Conservation (phyloP, 2,329 filamentous ascomycete species). For the Penicillium rolfsii region DNA sequence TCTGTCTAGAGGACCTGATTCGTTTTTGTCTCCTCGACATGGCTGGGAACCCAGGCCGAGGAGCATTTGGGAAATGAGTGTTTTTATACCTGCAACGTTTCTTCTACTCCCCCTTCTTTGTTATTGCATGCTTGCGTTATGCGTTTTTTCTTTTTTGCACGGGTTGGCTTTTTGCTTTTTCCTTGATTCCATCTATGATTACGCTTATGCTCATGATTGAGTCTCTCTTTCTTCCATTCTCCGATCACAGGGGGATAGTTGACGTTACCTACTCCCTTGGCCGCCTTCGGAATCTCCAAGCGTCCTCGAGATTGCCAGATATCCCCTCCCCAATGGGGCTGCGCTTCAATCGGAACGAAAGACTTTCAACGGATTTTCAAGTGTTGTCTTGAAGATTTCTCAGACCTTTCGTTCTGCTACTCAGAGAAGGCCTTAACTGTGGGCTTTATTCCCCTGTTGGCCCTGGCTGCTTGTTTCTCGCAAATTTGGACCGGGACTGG, state of each 20-base stretch:
- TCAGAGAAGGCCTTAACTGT: not conserved
- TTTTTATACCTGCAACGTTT: conserved; percentile 8
- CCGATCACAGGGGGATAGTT: not conserved
- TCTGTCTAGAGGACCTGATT: conserved; percentile 22
- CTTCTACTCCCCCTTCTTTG: conserved; percentile 4
- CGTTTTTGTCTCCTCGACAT: conserved; percentile 16
- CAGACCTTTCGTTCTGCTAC: not conserved
- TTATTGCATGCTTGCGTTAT: conserved; percentile 16
- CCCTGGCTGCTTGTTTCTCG: conserved; percentile 1
- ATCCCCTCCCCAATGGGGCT: not conserved
- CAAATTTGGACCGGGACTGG: conserved; percentile 13
- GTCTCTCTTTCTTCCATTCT: not conserved
- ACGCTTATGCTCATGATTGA: conserved; percentile 11
- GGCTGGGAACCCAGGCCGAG: conserved; percentile 10
- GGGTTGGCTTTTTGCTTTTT: conserved; percentile 23
- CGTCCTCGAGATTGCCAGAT: not conserved
- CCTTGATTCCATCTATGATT: not conserved
- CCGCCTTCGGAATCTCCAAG: not conserved
- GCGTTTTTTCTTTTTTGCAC: conserved; percentile 23
- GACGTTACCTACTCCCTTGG: conserved; percentile 1
- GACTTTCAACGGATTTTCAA: not conserved
- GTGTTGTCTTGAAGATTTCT: not conserved
- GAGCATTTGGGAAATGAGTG: conserved; percentile 9
- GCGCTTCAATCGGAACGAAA: not conserved
- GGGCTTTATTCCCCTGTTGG: conserved; percentile 13